These are phyloP conservation scores for Trichoderma asperelloides DNA, from an alignment of 495 filamentous ascomycete species.

Conservation along the genomic window DNA sequence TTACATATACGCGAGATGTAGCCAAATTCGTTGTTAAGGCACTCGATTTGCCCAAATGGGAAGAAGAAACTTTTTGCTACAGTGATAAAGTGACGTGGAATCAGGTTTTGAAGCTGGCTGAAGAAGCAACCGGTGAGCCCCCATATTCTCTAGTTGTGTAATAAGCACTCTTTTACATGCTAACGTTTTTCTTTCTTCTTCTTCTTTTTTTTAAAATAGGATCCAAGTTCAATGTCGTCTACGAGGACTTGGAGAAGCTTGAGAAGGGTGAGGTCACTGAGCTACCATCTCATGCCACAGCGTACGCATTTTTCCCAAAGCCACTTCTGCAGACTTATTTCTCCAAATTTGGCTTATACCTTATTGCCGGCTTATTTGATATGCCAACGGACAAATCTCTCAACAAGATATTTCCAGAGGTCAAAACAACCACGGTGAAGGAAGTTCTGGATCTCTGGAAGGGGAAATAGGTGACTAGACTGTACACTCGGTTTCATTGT, in stretches of 20 bases:
- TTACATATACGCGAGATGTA: slow-evolving; percentile 46
- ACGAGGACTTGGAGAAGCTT: slow-evolving; percentile 41
- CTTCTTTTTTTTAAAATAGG: no score
- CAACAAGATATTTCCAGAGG: slow-evolving; percentile 29
- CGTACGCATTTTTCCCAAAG: slow-evolving; percentile 31
- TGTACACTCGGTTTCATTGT: neutral
- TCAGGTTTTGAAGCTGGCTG: slow-evolving; percentile 34
- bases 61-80: slow-evolving; percentile 30
- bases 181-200: no score
- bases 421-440: neutral
- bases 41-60: slow-evolving; percentile 41
- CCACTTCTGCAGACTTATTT: slow-evolving; percentile 21
- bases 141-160: neutral
- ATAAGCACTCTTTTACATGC: no score
- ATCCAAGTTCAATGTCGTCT: slow-evolving; percentile 37
- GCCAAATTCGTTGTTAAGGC: slow-evolving; percentile 38
- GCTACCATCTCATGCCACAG: slow-evolving; percentile 24
- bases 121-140: slow-evolving; percentile 29
- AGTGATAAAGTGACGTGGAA: slow-evolving; percentile 43
- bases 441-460: neutral
- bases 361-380: slow-evolving; percentile 20
- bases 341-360: slow-evolving; percentile 24
- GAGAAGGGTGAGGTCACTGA: slow-evolving; percentile 38
- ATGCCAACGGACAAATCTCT: slow-evolving; percentile 19
- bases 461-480: neutral